Evolutionary conservation across 2,329 filamentous ascomycete species (phyloP), one percentile per base, ranked within the genome.

Genomic region (Trichoderma sp.): DNA sequence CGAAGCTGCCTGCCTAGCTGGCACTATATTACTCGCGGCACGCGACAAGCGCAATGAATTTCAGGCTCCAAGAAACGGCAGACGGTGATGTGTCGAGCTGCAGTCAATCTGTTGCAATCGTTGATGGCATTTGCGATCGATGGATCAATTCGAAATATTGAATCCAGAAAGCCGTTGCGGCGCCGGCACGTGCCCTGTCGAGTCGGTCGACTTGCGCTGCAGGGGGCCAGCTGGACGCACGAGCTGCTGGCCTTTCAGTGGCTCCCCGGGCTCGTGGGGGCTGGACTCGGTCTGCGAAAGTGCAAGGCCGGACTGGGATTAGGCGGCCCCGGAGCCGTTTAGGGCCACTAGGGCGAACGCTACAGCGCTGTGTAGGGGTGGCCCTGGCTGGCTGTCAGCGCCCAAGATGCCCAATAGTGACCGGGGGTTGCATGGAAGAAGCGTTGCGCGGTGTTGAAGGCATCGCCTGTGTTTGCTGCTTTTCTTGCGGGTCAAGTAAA

Each of bases 281-380:
- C 71, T 70, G 50, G 43, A 34, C 58, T 70, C 67, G 71, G 66
- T 72, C 71, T 70, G 71, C 67, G 23, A 70, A 65, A 59, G 70
- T 65, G 70, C 68, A 71, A 66, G 36, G 62, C 69, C 61, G 63
- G 63, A 34, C 69, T 58, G 34, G 70, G 71, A 58, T 64, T 50
- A 57, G 70, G 65, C 66, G 50, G 58, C 71, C 66, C 71, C 71
- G 57, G 66, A 70, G 67, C 53, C 53, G 71, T 47, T 47, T 36
- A 57, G 67, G 53, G 58, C 58, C 59, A 39, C 71, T 64, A 65
- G 66, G 67, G 66, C 59, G 59, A 65, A 64, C 66, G 59, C 66
- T 72, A 68, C 71, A 70, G 66, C 66, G 65, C 65, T 20, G 36
- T 55, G 34, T 47, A 17, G 62, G 53, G 57, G 57, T 28, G 4